These are phyloP conservation scores for Syncephalastrum sp. DNA, from an alignment of 371 early-diverging fungal genomes.

Conservation along the genomic window DNA sequence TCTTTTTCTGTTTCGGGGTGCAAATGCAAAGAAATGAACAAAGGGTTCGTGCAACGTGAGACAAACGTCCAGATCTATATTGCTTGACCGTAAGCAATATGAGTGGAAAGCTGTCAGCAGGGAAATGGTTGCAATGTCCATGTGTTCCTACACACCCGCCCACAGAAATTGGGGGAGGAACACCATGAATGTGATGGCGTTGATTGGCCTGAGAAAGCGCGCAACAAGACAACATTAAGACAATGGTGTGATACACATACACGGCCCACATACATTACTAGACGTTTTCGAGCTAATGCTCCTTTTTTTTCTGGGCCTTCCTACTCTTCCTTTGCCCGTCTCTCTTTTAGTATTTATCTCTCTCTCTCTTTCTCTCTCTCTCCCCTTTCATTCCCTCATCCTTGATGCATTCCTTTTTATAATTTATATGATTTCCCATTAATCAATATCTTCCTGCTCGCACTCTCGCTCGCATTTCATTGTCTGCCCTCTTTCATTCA, in stretches of 20 bases:
- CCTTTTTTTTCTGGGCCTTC: no score
- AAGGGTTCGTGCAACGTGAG: no score
- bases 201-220: slow-evolving; percentile 1
- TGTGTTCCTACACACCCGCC: no score
- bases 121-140: no score
- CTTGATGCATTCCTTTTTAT: slow-evolving; percentile 13
- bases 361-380: background rate
- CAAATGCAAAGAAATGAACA: no score
- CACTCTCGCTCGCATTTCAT: slow-evolving; percentile 1
- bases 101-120: no score
- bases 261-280: background rate
- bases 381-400: slow-evolving; percentile 6
- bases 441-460: slow-evolving; percentile 2
- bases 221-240: background rate
- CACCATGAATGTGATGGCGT: background rate
- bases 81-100: no score
- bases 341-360: slow-evolving; percentile 3
- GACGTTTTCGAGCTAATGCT: no score
- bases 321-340: slow-evolving; percentile 5
- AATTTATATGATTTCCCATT: slow-evolving; percentile 7
- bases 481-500: slow-evolving; percentile 8
- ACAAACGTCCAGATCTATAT: no score
- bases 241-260: slow-evolving; percentile 5
- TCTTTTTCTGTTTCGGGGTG: no score
- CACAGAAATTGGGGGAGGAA: no score